phyloP scores from a whole-genome alignment of 169 alveolate genomes.

The Miamiensis avidus region DNA sequence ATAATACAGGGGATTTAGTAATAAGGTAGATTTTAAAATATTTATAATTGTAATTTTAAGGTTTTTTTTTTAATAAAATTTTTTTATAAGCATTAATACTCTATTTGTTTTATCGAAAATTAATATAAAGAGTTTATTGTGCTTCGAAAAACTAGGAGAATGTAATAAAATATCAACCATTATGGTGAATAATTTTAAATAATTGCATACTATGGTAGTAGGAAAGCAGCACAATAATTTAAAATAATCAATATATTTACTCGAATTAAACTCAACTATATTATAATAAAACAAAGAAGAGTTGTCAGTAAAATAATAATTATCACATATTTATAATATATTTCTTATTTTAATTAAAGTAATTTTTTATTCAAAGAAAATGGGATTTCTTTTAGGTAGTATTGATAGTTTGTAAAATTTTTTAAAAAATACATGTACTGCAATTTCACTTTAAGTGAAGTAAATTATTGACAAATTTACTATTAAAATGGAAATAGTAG shows the following conservation, averaged over 20 bases:
- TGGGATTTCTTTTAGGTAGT: not conserved
- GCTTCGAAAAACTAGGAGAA: not conserved
- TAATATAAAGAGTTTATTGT: not conserved
- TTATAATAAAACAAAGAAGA: not conserved
- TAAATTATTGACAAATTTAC: too few relatives aligned
- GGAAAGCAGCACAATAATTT: not conserved
- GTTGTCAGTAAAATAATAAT: not conserved
- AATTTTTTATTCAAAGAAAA: not conserved
- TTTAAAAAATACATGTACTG: not conserved
- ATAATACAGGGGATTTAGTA: not conserved
- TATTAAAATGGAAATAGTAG: not conserved
- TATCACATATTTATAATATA: not conserved
- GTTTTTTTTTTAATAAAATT: too few relatives aligned
- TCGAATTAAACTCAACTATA: too few relatives aligned
- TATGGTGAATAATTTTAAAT: not conserved
- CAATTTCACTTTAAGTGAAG: not conserved
- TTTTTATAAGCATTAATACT: not conserved
- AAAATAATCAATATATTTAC: not conserved
- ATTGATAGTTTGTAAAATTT: not conserved
- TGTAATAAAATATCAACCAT: not conserved
- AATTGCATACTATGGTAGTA: not conserved
- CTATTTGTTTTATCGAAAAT: not conserved
- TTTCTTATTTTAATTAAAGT: too few relatives aligned
- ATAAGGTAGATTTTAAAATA: not conserved
- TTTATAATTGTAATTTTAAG: too few relatives aligned